phyloP scores from a whole-genome alignment of 306 rosid species.

The Dicorynia guianensis region DNA sequence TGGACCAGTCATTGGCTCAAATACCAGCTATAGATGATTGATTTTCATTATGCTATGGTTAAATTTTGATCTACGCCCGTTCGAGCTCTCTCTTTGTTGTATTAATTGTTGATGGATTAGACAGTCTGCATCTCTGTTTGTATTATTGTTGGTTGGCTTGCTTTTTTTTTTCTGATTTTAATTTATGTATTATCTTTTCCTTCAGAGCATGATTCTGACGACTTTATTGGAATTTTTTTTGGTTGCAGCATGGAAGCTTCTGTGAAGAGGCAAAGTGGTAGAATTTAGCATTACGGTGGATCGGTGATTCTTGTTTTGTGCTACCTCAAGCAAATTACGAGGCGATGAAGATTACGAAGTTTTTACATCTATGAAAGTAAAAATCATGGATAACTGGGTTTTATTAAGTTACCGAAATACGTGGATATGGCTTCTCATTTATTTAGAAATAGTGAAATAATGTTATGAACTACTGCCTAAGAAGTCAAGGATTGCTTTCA shows the following conservation, averaged over 20 bases:
- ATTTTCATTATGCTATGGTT: not conserved
- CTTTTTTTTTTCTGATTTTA: no score
- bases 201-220: slow-evolving; percentile 7
- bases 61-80: not conserved
- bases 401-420: slow-evolving; percentile 46
- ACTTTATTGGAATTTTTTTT: not conserved
- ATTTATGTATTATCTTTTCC: not conserved
- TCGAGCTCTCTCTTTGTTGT: not conserved
- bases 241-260: slow-evolving; percentile 78
- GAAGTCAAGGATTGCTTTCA: slow-evolving; percentile 44
- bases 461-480: slow-evolving; percentile 23
- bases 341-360: slow-evolving; percentile 26
- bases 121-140: not conserved
- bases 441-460: slow-evolving; percentile 40
- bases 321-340: slow-evolving; percentile 48
- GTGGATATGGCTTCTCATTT: slow-evolving; percentile 52
- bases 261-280: slow-evolving; percentile 49
- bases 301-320: slow-evolving; percentile 35
- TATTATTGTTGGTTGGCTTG: not conserved
- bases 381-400: slow-evolving; percentile 45
- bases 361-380: slow-evolving; percentile 48
- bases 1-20: no score
- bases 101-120: no score
- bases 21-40: no score
- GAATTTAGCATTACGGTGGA: slow-evolving; percentile 29